Evolutionary conservation across 192 early-diverging fungal genomes (phyloP).

Genomic region (Chytriomyces sp.): DNA sequence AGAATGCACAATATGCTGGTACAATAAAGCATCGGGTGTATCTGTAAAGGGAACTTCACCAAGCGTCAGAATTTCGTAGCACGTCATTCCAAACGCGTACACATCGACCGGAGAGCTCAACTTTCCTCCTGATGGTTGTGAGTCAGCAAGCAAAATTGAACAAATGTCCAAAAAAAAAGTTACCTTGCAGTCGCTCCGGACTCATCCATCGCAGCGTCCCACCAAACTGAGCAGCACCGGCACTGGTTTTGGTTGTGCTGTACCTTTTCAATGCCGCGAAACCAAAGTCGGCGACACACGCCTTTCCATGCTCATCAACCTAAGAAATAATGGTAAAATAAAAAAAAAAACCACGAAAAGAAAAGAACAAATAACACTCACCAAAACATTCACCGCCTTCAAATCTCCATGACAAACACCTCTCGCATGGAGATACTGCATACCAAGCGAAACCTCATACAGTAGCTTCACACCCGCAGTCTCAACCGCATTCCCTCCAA

Average conservation of each 20-base stretch:
- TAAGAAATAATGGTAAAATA: background rate
- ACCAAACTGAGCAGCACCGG: slow-evolving; percentile 2
- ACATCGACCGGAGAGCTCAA: slow-evolving; percentile 24
- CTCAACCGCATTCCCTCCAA: background rate
- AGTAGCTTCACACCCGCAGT: slow-evolving; percentile 17
- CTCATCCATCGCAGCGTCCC: slow-evolving; percentile 43
- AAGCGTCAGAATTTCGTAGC: slow-evolving; percentile 33
- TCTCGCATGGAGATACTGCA: slow-evolving; percentile 33
- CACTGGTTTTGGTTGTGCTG: slow-evolving; percentile 26
- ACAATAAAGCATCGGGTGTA: slow-evolving; percentile 31
- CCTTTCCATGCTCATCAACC: slow-evolving; percentile 26
- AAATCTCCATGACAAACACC: slow-evolving; percentile 31
- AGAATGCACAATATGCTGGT: slow-evolving; percentile 31
- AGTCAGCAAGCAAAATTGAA: too few species aligned
- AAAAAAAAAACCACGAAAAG: slow-evolving; percentile 1
- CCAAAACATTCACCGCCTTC: slow-evolving; percentile 32
- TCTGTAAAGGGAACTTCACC: slow-evolving; percentile 35
- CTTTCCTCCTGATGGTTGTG: background rate
- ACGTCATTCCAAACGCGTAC: slow-evolving; percentile 42
- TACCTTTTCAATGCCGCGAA: slow-evolving; percentile 34
- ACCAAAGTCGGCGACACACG: slow-evolving; percentile 32
- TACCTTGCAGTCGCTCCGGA: slow-evolving; percentile 38
- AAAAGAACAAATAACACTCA: background rate
- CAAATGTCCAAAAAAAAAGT: too few species aligned
- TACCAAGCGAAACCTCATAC: slow-evolving; percentile 25